A percentile compares a stretch with the other conserved stretches of the same genome.
phyloP scores from a whole-genome alignment of 495 filamentous ascomycete species.

The Penicillium silybi region DNA sequence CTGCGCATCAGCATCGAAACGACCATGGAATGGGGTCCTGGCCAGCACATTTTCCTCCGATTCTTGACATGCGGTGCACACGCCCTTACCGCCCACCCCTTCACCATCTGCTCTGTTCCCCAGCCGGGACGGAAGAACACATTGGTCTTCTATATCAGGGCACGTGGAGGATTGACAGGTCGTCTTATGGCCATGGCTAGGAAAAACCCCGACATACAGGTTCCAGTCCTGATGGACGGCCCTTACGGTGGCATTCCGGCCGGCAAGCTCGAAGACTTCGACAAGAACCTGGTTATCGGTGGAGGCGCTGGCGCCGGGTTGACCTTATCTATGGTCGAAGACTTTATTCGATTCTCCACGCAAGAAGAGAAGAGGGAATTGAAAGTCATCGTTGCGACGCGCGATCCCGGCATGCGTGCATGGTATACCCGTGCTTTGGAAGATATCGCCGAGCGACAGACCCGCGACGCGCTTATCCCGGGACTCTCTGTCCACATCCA shows the following conservation, averaged over 20 bases:
- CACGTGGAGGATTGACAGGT: slow-evolving; percentile 30
- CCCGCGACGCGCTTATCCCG: slow-evolving; percentile 1
- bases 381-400: slow-evolving; percentile 25
- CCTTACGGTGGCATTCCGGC: slow-evolving; percentile 39
- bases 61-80: slow-evolving; percentile 33
- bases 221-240: slow-evolving; percentile 38
- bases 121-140: slow-evolving; percentile 11
- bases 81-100: slow-evolving; percentile 37
- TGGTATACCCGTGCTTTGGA: slow-evolving; percentile 23
- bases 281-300: slow-evolving; percentile 38
- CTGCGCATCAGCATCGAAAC: slow-evolving; percentile 41
- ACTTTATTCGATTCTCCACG: slow-evolving; percentile 14
- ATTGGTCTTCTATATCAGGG: slow-evolving; percentile 28
- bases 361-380: slow-evolving; percentile 4
- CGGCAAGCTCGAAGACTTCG: slow-evolving; percentile 15
- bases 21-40: slow-evolving; percentile 33
- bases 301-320: slow-evolving; percentile 48
- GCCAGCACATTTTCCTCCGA: slow-evolving; percentile 44
- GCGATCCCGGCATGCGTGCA: slow-evolving; percentile 19
- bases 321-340: slow-evolving; percentile 38
- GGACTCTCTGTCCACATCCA: slow-evolving; percentile 17
- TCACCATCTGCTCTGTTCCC: slow-evolving; percentile 42
- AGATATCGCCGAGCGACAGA: slow-evolving; percentile 16
- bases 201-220: slow-evolving; percentile 19
- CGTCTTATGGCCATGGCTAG: slow-evolving; percentile 25